Conservation (phyloP, 2,329 filamentous ascomycete species). For the Alternaria sp. region DNA sequence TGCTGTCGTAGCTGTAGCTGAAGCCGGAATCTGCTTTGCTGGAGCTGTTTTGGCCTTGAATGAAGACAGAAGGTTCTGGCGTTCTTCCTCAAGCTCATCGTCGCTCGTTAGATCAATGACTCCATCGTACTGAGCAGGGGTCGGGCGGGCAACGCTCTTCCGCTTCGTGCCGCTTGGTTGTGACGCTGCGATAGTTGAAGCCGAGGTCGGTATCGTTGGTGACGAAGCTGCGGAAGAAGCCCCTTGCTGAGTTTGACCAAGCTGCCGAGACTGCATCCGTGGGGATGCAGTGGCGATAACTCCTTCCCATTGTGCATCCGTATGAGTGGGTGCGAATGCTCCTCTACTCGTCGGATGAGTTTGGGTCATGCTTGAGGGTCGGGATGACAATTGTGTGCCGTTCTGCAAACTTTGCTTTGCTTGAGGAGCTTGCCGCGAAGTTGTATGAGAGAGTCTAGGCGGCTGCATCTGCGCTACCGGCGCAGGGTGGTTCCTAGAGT, state of each 20-base stretch:
- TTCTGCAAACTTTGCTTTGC: background rate
- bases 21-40: background rate
- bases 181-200: background rate
- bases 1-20: background rate
- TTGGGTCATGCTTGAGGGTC: background rate
- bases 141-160: background rate
- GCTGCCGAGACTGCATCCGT: background rate
- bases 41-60: constrained; percentile 14
- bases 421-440: background rate
- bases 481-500: background rate
- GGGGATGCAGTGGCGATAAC: background rate
- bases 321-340: background rate
- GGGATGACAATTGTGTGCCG: background rate
- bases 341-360: background rate
- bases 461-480: background rate
- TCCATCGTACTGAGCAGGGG: background rate
- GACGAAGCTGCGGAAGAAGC: background rate
- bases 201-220: background rate
- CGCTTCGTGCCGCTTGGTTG: background rate
- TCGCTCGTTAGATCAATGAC: constrained; percentile 27
- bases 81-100: constrained; percentile 14
- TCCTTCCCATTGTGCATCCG: constrained; percentile 5
- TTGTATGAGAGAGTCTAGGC: background rate
- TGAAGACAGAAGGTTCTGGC: constrained; percentile 14
- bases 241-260: background rate